These are phyloP conservation scores for Batrachochytrium dendrobatidis DNA, from an alignment of 371 early-diverging fungal genomes.

Conservation along the genomic window DNA sequence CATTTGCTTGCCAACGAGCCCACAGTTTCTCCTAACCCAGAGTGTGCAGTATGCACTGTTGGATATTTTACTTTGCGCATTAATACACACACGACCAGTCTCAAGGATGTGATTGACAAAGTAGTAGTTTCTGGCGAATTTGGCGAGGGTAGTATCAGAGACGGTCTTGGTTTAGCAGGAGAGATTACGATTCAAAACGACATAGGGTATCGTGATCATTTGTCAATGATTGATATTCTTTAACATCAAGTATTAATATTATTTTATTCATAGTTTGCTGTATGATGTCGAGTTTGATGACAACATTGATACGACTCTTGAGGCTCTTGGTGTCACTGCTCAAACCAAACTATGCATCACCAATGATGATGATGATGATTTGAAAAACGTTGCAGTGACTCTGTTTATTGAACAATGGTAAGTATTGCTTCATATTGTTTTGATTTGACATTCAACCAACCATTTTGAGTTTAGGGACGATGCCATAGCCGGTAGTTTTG, in stretches of 20 bases:
- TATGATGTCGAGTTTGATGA: conserved; percentile 91
- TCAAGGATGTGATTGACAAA: conserved; percentile 16
- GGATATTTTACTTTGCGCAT: conserved; percentile 26
- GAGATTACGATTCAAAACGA: conserved; percentile 49
- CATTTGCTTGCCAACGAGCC: conserved; percentile 34
- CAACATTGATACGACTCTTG: conserved; percentile 52
- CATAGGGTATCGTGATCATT: conserved; percentile 36
- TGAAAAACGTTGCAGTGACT: background rate
- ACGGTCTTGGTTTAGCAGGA: conserved; percentile 28
- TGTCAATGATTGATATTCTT: background rate
- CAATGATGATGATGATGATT: conserved; percentile 14
- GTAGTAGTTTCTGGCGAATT: conserved; percentile 7
- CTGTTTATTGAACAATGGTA: conserved; percentile 12
- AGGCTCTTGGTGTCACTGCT: conserved; percentile 49
- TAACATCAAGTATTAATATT: conserved; percentile 4
- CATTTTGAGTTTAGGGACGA: background rate
- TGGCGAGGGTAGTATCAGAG: conserved; percentile 4
- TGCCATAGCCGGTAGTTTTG: background rate
- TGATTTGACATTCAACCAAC: background rate
- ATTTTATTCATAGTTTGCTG: conserved; percentile 61
- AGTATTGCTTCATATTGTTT: background rate
- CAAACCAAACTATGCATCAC: conserved; percentile 26
- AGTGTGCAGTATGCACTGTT: conserved; percentile 46
- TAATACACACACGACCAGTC: conserved; percentile 31
- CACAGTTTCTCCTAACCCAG: conserved; percentile 33